Evolutionary conservation across 805 yeast genomes (phyloP).

Genomic region (Saturnispora serradocipensis): DNA sequence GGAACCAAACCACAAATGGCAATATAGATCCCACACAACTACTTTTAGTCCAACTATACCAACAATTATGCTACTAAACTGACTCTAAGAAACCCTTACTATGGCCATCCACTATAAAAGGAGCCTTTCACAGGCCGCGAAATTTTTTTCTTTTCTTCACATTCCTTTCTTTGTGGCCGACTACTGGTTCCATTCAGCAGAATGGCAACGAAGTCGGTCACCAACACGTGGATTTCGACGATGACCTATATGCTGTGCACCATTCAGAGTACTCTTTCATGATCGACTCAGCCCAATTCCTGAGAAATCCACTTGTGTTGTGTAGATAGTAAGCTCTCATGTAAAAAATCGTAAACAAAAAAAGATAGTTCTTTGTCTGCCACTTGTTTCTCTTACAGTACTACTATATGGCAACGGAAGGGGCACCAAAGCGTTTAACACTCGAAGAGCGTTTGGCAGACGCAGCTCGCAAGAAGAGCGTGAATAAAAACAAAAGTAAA

Average conservation of each 20-base stretch:
- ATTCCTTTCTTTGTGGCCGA: neutral
- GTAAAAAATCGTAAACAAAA: neutral
- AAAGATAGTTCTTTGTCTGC: neutral
- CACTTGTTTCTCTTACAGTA: neutral
- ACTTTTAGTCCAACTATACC: neutral
- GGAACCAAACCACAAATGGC: too few species aligned
- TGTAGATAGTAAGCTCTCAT: neutral
- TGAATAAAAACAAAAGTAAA: neutral
- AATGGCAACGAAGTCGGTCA: neutral
- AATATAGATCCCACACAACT: too few species aligned
- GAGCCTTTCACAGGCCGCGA: neutral
- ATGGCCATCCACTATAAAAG: neutral
- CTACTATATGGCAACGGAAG: neutral
- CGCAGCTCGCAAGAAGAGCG: slow-evolving; percentile 46
- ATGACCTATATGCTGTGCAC: slow-evolving; percentile 11
- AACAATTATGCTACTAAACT: neutral
- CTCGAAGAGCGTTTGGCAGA: slow-evolving; percentile 78
- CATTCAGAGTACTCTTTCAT: slow-evolving; percentile 11
- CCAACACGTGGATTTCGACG: slow-evolving; percentile 2
- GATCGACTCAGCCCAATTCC: slow-evolving; percentile 10
- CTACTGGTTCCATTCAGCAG: neutral
- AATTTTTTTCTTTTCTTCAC: neutral
- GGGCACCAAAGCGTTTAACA: slow-evolving; percentile 46
- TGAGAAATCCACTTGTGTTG: slow-evolving; percentile 5
- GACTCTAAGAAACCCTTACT: neutral